Percentiles rank a stretch among this genome's conserved stretches.
These are phyloP conservation scores for Penicillium ochrochloron DNA, from an alignment of 495 filamentous ascomycete species.

Conservation along the genomic window DNA sequence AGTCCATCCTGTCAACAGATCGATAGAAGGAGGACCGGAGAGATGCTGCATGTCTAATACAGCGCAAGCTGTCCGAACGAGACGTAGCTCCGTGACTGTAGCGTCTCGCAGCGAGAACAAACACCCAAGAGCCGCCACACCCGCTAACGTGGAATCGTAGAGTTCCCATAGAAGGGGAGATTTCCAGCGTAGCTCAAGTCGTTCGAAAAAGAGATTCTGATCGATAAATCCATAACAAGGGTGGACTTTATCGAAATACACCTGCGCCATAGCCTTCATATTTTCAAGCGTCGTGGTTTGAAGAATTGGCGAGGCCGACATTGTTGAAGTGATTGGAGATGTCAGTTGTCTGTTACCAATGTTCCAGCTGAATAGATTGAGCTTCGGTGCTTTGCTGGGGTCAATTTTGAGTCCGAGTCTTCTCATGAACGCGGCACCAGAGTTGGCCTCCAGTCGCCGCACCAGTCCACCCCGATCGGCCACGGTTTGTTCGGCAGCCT, in stretches of 20 bases:
- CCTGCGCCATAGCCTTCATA: slow-evolving; percentile 39
- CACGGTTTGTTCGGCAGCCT: slow-evolving; percentile 19
- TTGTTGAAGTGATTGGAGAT: slow-evolving; percentile 5
- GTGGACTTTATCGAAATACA: slow-evolving; percentile 54
- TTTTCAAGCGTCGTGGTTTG: slow-evolving; percentile 42
- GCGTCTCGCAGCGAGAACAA: slow-evolving; percentile 42
- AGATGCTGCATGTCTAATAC: slow-evolving; percentile 39
- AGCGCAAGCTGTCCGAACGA: slow-evolving; percentile 41
- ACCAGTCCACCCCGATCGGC: slow-evolving; percentile 35
- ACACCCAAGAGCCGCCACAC: slow-evolving; percentile 49
- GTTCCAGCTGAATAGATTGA: slow-evolving; percentile 56
- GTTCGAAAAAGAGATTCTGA: slow-evolving; percentile 31
- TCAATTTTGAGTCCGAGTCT: slow-evolving; percentile 51
- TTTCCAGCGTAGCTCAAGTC: slow-evolving; percentile 41
- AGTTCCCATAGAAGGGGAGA: slow-evolving; percentile 12
- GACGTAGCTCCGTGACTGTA: slow-evolving; percentile 37
- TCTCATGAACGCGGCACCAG: slow-evolving; percentile 55
- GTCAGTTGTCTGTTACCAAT: slow-evolving; percentile 43
- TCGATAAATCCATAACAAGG: slow-evolving; percentile 56
- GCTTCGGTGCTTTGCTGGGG: slow-evolving; percentile 42
- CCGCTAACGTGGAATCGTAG: slow-evolving; percentile 49
- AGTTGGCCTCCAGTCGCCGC: slow-evolving; percentile 51
- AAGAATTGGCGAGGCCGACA: slow-evolving; percentile 27
- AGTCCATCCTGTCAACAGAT: slow-evolving; percentile 49
- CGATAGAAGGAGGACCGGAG: slow-evolving; percentile 30